Conservation (phyloP, 75 land plant species). For the Sequoiadendron giganteum region DNA sequence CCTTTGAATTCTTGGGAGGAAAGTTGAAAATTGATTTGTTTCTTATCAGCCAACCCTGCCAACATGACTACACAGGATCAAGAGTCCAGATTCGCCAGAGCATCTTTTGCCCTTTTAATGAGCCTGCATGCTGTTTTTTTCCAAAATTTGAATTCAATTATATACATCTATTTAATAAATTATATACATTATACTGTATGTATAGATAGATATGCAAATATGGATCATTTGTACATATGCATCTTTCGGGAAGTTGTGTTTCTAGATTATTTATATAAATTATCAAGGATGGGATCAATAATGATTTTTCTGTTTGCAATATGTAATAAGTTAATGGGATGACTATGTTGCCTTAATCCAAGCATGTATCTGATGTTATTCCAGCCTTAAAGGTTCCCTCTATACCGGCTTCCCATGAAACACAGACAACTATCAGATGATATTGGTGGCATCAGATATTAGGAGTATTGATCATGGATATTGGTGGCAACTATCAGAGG, state of each 20-base stretch:
- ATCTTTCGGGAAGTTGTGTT: not conserved
- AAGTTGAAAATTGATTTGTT: not conserved
- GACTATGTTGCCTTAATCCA: not conserved
- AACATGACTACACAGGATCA: not conserved
- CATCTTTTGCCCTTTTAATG: not conserved
- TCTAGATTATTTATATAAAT: not conserved
- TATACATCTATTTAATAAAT: not conserved
- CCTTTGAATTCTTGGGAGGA: not conserved
- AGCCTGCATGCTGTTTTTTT: not conserved
- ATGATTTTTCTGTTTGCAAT: not conserved
- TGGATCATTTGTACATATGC: too few species aligned
- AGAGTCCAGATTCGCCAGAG: not conserved
- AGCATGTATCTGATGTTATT: not conserved
- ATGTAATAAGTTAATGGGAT: not conserved
- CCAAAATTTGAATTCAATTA: not conserved
- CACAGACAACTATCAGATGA: not conserved
- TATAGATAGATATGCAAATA: not conserved
- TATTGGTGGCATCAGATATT: too few species aligned
- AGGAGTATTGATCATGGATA: too few species aligned
- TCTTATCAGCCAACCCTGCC: not conserved
- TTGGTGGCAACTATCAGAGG: too few species aligned
- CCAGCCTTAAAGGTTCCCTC: not conserved
- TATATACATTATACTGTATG: not conserved
- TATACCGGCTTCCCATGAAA: not conserved
- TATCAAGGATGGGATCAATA: not conserved